Evolutionary conservation across 2,329 filamentous ascomycete species (phyloP), one percentile per base, ranked within the genome.

Genomic region (Graphium sp.): DNA sequence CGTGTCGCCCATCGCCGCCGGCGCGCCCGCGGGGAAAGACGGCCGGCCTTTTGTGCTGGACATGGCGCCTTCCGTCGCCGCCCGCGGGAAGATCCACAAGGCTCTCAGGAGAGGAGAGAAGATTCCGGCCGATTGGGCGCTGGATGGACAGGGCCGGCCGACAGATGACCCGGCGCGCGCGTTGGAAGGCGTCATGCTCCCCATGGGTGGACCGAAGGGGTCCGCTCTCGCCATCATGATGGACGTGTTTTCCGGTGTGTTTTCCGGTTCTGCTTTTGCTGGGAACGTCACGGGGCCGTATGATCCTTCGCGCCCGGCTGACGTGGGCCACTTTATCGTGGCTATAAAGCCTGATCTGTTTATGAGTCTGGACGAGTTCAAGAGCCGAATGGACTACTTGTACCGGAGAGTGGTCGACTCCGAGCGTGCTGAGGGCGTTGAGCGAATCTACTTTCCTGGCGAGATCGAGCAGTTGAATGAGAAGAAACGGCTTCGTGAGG

Each of bases 151-250:
- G 11, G 80, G 81, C 1, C 55, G 56, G 9, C 60, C 52, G n/a
- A 83, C 79, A 0, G 67, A 77, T 32, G 78, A 89, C 39, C 79
- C 82, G 0, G 65, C 60, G 2, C 61, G 60, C 13, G 82, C 81
- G 0, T 52, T 89, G 7, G 66, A 70, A 19, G 80, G 80, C 2
- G 77, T 85, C 4, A 87, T 89, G 81, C 52, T 87, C 13, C 80
- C 81, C 0, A 84, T 89, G 76, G 80, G 80, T 3, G 81, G 82
- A 0, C 79, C 81, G 0, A 89, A 89, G 48, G 82, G 82, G 0
- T 80, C 74, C 3, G 82, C 66, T 0, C 47, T 89, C 22, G 58
- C 77, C 1, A 68, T 89, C 31, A 87, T 84, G 77, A 89, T 89
- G 82, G 80, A 89, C 43, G 76, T 91, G 3, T 87, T 89, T 44